phyloP scores from a whole-genome alignment of 768 basidiomycete species.

The Tylopilus felleus region DNA sequence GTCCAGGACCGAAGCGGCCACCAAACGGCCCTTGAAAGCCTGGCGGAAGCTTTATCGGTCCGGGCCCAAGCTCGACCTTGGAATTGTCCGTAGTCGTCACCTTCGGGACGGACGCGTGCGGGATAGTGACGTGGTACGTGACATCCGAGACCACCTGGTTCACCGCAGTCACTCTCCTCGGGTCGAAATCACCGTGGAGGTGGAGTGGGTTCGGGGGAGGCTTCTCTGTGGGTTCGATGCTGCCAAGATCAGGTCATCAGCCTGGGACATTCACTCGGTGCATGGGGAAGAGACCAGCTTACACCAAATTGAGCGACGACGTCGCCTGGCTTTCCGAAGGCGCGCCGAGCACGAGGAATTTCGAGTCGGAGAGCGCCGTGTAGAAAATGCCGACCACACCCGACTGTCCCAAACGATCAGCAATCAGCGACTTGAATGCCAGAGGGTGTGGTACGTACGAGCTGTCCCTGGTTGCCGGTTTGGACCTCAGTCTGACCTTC shows the following conservation, averaged over 20 bases:
- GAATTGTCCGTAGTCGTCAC: background rate
- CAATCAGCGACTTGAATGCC: background rate
- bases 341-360: conserved; percentile 32
- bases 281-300: conserved; percentile 7
- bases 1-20: conserved; percentile 21
- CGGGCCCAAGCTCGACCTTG: conserved; percentile 24
- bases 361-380: conserved; percentile 33
- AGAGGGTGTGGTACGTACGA: conserved; percentile 15
- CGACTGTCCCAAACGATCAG: conserved; percentile 11
- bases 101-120: conserved; percentile 18
- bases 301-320: conserved; percentile 41
- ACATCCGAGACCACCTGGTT: conserved; percentile 34
- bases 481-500: conserved; percentile 28
- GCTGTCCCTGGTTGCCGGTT: conserved; percentile 23
- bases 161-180: conserved; percentile 28
- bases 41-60: conserved; percentile 6
- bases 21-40: conserved; percentile 15
- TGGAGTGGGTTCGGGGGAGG: conserved; percentile 14
- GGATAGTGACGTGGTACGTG: conserved; percentile 23
- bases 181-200: conserved; percentile 34
- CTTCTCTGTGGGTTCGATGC: conserved; percentile 31
- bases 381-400: conserved; percentile 38
- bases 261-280: background rate
- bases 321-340: conserved; percentile 30
- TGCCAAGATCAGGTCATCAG: conserved; percentile 1